Evolutionary conservation across 2,329 filamentous ascomycete genomes (phyloP), one percentile per base, ranked within the genome.

Genomic region (Exophiala xenobiotica): DNA sequence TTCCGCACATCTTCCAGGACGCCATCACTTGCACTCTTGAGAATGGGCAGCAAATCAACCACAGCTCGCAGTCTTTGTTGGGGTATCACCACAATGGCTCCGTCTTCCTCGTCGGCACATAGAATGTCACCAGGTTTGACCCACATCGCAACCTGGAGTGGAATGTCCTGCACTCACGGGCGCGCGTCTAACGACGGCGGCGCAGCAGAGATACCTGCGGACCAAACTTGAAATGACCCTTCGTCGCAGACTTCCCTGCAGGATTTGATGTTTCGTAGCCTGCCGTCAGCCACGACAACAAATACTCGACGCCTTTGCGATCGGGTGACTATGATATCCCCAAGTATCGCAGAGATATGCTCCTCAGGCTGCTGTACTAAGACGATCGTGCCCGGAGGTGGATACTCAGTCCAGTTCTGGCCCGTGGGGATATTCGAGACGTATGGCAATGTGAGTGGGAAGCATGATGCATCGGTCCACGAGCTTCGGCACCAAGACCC

Each of bases 81-180:
- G 5, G 45, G 45, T n/a, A 47, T 47, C 19, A 47, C 31, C 3
- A 47, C 45, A 14, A 47, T 18, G 7, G 33, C 45, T 11, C 14
- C 8, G 14, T 47, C 45, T 3, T 23, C 45, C 18, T 47, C 31
- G 26, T 47, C 45, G 6, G 45, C 45, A 27, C 45, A 47, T 5
- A 47, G 6, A 11, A 47, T 24, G 22, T 47, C 45, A 14, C 45
- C 45, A 39, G 45, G 45, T 3, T 39, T 39, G 31, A 39, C 45
- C 2, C 7, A 40, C 11, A 7, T 12, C n/a, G 23, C 45, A 4
- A 47, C 6, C 31, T 47, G 16, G 4, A 47, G 31, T 3, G 45
- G 20, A 23, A 47, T 31, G 23, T 47, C 45, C 7, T 37, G 20
- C 19, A 14, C 22, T 33, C 45, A 47, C 8, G 45, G 45, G 8